Base-by-base conservation (phyloP, 331 rosid genomes). In the Prunus yedoensis region DNA sequence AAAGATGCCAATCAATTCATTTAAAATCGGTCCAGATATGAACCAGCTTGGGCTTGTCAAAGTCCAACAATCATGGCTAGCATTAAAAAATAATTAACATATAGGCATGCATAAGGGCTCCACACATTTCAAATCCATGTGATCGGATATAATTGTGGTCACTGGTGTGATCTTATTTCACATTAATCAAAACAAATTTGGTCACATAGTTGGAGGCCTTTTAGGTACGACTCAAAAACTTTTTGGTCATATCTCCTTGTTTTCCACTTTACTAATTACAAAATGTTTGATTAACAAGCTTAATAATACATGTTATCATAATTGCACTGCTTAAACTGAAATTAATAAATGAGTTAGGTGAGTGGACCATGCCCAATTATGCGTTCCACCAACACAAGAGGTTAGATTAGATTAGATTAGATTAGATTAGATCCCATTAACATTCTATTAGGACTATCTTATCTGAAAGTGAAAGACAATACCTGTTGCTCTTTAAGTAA, bases 101-200 rank as follows among this genome's bases (percentile, higher is more conserved):
- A 38, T 38, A 1, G 43, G 9, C 43, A 38, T 38, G 43, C 43
- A 38, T 7, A 38, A 77, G 61, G 80, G 80, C 62, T 68, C 75
- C 80, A 8, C 80, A 8, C 30, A n/a, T 59, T 56, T 77, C 80
- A 50, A 25, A 60, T 27, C 65, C 65, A 27, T 59, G 38, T 15
- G 38, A 57, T 38, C 9, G 8, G 0, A 38, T 38, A 38, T 57
- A 18, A 53, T 53, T 57, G 16, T 57, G 7, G 28, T 35, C 8
- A 35, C 41, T 35, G 41, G 41, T n/a, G 13, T 20, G 58, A 57
- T 57, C 5, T 10, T 21, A 21, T 11, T 35, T 38, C 43, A 38
- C 8, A 1, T 7, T 38, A 35, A 35, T 35, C 8, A 35, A 23
- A 59, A 11, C 35, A 58, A 10, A 17, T 23, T 25, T 59, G 65